These are phyloP conservation scores for Adenanthera pavonina DNA, from an alignment of 306 rosid species.

Conservation along the genomic window DNA sequence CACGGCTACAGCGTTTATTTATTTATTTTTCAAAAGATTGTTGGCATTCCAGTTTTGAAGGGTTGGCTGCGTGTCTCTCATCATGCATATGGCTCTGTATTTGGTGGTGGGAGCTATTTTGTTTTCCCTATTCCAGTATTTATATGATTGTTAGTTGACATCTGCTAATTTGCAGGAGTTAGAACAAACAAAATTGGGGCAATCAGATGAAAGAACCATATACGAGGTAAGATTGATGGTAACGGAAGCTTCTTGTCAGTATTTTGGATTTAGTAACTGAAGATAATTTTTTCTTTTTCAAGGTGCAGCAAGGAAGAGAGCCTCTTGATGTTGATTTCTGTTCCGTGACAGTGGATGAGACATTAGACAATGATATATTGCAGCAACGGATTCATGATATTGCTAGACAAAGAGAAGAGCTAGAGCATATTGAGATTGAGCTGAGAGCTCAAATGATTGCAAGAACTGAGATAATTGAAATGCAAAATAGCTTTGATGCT, in stretches of 20 bases:
- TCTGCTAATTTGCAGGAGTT: constrained; percentile 59
- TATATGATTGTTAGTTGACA: constrained; percentile 31
- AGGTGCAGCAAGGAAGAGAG: constrained; percentile 99
- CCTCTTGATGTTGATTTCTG: constrained; percentile 86
- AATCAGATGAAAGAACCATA: constrained; percentile 90
- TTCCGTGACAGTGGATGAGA: constrained; percentile 80
- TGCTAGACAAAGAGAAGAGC: constrained; percentile 78
- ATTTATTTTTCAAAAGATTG: background rate
- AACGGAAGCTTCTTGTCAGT: constrained; percentile 36
- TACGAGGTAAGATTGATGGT: constrained; percentile 79
- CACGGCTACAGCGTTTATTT: background rate
- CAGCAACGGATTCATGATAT: constrained; percentile 68
- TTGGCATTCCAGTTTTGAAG: background rate
- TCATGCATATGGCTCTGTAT: background rate
- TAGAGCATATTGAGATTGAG: constrained; percentile 78
- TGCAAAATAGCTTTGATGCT: constrained; percentile 71
- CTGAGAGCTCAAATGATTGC: constrained; percentile 90
- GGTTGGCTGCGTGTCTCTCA: background rate
- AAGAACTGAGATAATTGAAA: constrained; percentile 76
- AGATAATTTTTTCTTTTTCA: constrained; percentile 58
- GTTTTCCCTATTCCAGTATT: background rate
- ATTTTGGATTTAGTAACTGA: constrained; percentile 45
- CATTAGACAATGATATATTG: constrained; percentile 67
- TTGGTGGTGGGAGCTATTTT: background rate
- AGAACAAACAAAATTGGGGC: constrained; percentile 69